phyloP scores from a whole-genome alignment of 2,329 filamentous ascomycete genomes.

The Aurifilum marmelostoma region DNA sequence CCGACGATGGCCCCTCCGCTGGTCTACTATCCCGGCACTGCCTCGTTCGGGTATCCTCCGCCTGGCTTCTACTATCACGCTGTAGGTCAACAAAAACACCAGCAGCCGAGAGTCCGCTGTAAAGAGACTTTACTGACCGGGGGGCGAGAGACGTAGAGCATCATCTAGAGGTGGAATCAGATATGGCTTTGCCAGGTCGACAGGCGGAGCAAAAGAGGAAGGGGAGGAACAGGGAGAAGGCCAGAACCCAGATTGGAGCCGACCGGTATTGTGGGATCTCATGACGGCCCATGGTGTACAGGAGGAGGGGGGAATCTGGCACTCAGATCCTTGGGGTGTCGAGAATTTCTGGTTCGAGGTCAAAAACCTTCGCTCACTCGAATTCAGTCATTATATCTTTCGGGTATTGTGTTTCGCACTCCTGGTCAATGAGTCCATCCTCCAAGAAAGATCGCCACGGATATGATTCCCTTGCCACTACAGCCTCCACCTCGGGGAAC shows the following conservation, averaged over 20 bases:
- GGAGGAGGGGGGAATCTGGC: background rate
- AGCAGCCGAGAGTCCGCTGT: too few relatives aligned
- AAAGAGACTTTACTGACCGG: background rate
- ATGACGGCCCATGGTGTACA: background rate
- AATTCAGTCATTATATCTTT: background rate
- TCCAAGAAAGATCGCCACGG: too few relatives aligned
- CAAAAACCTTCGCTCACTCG: background rate
- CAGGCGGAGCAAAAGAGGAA: background rate
- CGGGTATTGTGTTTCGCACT: too few relatives aligned
- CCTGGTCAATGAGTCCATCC: too few relatives aligned
- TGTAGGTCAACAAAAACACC: background rate
- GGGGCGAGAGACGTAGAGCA: background rate
- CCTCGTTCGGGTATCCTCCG: background rate
- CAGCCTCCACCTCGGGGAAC: too few relatives aligned
- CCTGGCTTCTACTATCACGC: constrained; percentile 20
- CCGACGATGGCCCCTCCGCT: background rate
- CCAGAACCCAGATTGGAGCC: background rate
- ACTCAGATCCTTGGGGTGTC: background rate
- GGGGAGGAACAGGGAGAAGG: background rate
- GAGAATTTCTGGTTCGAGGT: background rate
- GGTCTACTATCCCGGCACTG: background rate
- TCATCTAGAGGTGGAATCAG: background rate
- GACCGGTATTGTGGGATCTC: background rate
- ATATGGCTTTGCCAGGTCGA: background rate
- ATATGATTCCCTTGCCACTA: too few relatives aligned